Evolutionary conservation across 129 eudicot species (phyloP), one percentile per base, ranked within the genome.

Genomic region (Escallonia rubra): DNA sequence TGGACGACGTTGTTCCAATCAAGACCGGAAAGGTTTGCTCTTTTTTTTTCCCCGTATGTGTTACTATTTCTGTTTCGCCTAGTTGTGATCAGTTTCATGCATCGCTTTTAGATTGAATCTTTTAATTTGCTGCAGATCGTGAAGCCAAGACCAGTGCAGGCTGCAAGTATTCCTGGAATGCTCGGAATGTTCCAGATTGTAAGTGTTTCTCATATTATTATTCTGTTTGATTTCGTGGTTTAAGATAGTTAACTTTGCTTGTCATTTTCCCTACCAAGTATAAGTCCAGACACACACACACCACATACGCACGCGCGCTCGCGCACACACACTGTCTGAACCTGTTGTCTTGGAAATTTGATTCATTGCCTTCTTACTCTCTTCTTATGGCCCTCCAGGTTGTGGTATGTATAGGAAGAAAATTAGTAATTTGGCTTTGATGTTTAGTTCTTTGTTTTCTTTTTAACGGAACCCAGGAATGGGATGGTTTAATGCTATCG

Each of bases 161-260:
- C 97, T 69, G 99, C 99, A 14, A 94, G 99, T 74, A 94, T 94
- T 75, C 99, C 99, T 63, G 99, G 99, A 74, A 94, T 94, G 99
- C 84, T 94, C 80, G 99, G 99, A 61, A 84, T 90, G 97, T 94
- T 94, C 59, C 99, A 94, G 72, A 87, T 82, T 57, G 99, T 94
- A 79, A 16, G 95, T 79, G 43, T 57, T 65, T 72, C 43, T 63
- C 9, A 53, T 14, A 54, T 54, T 14, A 54, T 54, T n/a, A 14
- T 54, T 13, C 13, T 54, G 34, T 14, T 54, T 54, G 23, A 54
- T 54, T 23, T 23, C 34, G 1, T 23, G 34, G 34, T 23, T 23
- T 23, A 23, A 23, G 34, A 23, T 23, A 23, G 34, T 23, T 23
- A 23, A 23, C 34, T 23, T 23, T 23, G 34, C 34, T 23, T 23